phyloP scores from a whole-genome alignment of 2,329 filamentous ascomycete species.

The Aureobasidium sp. region DNA sequence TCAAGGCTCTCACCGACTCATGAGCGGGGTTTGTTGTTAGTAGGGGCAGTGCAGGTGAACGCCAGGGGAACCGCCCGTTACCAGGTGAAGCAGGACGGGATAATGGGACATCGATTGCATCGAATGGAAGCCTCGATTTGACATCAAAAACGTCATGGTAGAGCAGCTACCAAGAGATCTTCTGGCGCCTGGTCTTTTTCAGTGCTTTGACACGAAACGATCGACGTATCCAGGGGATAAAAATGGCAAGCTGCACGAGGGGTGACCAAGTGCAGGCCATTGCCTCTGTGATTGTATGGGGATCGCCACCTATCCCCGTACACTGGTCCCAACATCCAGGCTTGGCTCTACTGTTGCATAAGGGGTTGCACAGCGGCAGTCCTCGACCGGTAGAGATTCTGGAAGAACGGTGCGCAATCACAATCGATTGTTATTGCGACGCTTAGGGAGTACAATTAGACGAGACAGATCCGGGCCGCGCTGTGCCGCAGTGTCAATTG shows the following conservation, averaged over 20 bases:
- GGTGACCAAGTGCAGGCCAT: constrained; percentile 11
- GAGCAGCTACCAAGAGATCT: background rate
- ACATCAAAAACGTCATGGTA: constrained; percentile 2
- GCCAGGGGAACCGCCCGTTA: constrained; percentile 9
- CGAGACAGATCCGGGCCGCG: background rate
- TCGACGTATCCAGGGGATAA: constrained; percentile 6
- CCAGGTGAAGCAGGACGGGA: background rate
- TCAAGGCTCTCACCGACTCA: background rate
- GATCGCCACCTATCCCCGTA: constrained; percentile 2
- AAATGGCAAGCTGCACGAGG: constrained; percentile 8
- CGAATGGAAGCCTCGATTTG: background rate
- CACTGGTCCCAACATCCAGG: constrained; percentile 1
- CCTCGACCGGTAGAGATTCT: constrained; percentile 9
- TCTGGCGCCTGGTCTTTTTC: background rate
- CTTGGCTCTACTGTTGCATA: constrained; percentile 13
- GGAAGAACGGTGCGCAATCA: constrained; percentile 6
- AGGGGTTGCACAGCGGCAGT: background rate
- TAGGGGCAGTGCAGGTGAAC: constrained; percentile 10
- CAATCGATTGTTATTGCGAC: constrained; percentile 6
- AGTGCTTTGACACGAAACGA: constrained; percentile 9
- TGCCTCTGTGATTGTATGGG: constrained; percentile 1
- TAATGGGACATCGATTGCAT: constrained; percentile 1
- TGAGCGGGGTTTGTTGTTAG: background rate
- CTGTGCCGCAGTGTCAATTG: background rate
- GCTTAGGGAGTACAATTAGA: background rate